These are phyloP conservation scores for Schwanniomyces polymorphus DNA, from an alignment of 805 yeast species.

Conservation along the genomic window DNA sequence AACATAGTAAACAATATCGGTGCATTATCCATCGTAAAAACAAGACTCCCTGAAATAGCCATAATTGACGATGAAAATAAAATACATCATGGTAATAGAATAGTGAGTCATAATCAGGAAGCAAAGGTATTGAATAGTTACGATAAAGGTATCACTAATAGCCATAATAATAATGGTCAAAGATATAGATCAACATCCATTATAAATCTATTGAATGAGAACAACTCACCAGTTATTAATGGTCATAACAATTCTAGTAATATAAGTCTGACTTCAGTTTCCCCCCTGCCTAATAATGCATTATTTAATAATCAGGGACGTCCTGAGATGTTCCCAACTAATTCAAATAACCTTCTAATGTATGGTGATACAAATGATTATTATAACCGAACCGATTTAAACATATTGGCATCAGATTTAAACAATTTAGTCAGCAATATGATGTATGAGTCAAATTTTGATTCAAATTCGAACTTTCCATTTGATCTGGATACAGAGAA, in stretches of 20 bases:
- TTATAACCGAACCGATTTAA: slow-evolving; percentile 28
- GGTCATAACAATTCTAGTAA: neutral
- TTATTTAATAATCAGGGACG: neutral
- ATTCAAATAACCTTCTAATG: neutral
- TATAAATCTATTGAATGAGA: slow-evolving; percentile 2
- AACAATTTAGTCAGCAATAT: slow-evolving; percentile 40
- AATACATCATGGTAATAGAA: neutral
- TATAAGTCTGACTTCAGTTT: neutral
- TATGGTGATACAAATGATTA: neutral
- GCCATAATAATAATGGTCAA: neutral
- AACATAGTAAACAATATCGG: neutral
- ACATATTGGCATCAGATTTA: slow-evolving; percentile 36
- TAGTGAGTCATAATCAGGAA: neutral
- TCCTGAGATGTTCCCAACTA: neutral
- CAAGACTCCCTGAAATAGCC: neutral
- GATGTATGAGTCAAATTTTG: slow-evolving; percentile 33
- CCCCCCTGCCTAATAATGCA: neutral
- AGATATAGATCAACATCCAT: slow-evolving; percentile 4
- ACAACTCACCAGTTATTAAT: slow-evolving; percentile 1
- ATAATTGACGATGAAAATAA: neutral
- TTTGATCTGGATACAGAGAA: slow-evolving; percentile 1
- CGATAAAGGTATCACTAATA: neutral
- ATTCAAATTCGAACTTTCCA: slow-evolving; percentile 7
- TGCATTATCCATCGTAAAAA: neutral
- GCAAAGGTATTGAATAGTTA: neutral